These are phyloP conservation scores for Pythium scleroteichum DNA, from an alignment of 352 stramenopile species.

Conservation along the genomic window DNA sequence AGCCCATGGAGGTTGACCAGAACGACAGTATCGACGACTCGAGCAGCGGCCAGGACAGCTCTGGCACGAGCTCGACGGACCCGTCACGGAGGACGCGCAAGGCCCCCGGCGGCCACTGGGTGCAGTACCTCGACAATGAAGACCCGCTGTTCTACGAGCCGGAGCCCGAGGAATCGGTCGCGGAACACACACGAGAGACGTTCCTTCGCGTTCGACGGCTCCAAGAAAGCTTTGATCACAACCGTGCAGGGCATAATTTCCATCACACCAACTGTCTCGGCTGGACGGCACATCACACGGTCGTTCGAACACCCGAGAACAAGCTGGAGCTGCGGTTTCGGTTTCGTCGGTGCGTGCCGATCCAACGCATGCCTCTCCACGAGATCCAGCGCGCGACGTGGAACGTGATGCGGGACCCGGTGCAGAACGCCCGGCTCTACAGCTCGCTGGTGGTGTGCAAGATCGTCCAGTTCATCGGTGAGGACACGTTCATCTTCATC, in stretches of 20 bases:
- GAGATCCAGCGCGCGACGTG: constrained; percentile 21
- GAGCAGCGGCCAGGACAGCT: constrained; percentile 13
- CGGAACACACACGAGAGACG: constrained; percentile 18
- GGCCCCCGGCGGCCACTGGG: constrained; percentile 18
- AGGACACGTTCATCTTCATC: constrained; percentile 28
- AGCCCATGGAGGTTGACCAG: not conserved
- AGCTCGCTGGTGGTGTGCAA: constrained; percentile 29
- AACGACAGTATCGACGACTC: constrained; percentile 24
- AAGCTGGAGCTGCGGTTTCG: constrained; percentile 24
- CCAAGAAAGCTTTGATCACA: constrained; percentile 10
- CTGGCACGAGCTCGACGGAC: not conserved
- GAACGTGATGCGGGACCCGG: constrained; percentile 19
- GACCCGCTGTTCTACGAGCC: constrained; percentile 29
- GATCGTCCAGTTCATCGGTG: constrained; percentile 23
- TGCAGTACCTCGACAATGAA: constrained; percentile 26
- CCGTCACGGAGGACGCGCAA: not conserved
- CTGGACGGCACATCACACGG: constrained; percentile 22
- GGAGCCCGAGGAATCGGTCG: constrained; percentile 12
- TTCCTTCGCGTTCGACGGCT: constrained; percentile 21
- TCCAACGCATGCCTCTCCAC: constrained; percentile 15
- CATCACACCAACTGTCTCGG: constrained; percentile 24
- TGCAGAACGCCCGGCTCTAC: constrained; percentile 26
- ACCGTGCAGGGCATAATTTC: not conserved
- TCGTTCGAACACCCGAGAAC: not conserved
- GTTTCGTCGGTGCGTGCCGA: constrained; percentile 14